Evolutionary conservation across 495 filamentous ascomycete genomes (phyloP), one percentile per base, ranked within the genome.

Genomic region (Daldinia grandis): DNA sequence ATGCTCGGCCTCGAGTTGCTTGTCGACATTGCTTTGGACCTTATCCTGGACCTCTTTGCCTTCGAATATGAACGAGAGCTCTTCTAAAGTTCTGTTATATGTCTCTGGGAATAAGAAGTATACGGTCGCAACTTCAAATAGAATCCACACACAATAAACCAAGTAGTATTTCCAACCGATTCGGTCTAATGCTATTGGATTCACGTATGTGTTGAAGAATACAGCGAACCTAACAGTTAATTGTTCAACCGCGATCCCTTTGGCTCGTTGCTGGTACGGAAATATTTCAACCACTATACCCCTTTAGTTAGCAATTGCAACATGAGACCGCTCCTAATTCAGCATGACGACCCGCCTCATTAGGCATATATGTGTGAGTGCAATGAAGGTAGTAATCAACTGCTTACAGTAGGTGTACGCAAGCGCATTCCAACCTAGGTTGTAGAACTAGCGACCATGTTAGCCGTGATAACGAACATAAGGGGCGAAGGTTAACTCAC

Each of bases 41-140:
- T 73, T 78, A 2, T 80, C 74, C 60, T 78, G 78, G 10, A 79
- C 57, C 42, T 75, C 79, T 59, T 77, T 79, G 38, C 76, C 79
- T 57, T 82, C 80, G 58, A 82, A 81, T 51, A 81, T 80, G 71
- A 79, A 77, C 47, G 75, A 78, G 9, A 83, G 73, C 63, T 83
- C 80, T 54, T 83, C 81, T 2, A 83, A 73, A 1, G 87, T 88
- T 14, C 86, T 79, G 21, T 84, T 84, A 40, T 83, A 62, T 9
- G 89, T 90, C 76, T 90, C 88, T 0, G 87, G 87, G 77, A 88
- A 90, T 38, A 90, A 74, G 55, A 87, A 77, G 62, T 83, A 90
- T 30, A 91, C 83, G 28, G 86, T 83, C 5, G 81, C 56, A 10
- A 86, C 72, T 66, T 89, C 87, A 38, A 88, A 81, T 4, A 79